phyloP scores from a whole-genome alignment of 352 stramenopile genomes.

The Pythium oligandrum region DNA sequence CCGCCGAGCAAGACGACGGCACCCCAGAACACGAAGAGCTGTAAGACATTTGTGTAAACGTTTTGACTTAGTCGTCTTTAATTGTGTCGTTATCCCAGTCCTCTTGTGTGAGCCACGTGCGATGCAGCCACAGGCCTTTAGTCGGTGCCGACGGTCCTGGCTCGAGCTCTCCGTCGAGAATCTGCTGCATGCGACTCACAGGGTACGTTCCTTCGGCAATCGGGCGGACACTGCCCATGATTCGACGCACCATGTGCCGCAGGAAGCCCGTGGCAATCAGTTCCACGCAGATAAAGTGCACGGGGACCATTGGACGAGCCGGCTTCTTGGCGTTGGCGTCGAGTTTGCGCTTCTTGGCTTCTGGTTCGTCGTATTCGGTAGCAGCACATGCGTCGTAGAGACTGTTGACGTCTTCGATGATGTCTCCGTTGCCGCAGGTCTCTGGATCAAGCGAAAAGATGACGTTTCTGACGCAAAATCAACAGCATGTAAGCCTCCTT shows the following conservation, averaged over 20 bases:
- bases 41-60: conserved; percentile 21
- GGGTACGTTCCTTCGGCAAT: conserved; percentile 72
- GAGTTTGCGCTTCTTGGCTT: conserved; percentile 34
- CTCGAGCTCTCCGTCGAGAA: conserved; percentile 46
- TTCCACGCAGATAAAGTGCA: conserved; percentile 84
- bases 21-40: conserved; percentile 42
- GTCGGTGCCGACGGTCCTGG: conserved; percentile 66
- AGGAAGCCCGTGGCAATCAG: conserved; percentile 81
- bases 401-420: conserved; percentile 33
- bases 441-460: conserved; percentile 63
- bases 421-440: conserved; percentile 48
- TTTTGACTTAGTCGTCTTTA: conserved; percentile 13
- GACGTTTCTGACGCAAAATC: conserved; percentile 34
- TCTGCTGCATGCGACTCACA: conserved; percentile 53
- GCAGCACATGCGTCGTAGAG: conserved; percentile 11
- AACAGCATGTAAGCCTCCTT: no score
- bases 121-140: conserved; percentile 80
- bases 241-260: conserved; percentile 85
- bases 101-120: conserved; percentile 75
- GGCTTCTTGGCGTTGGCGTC: conserved; percentile 1
- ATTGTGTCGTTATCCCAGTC: conserved; percentile 57
- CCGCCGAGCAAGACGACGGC: conserved; percentile 3
- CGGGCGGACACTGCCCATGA: conserved; percentile 71
- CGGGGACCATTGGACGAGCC: conserved; percentile 5
- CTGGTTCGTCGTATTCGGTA: background rate